Evolutionary conservation across 2,329 filamentous ascomycete genomes (phyloP).

Genomic region (Fusarium scirpi): DNA sequence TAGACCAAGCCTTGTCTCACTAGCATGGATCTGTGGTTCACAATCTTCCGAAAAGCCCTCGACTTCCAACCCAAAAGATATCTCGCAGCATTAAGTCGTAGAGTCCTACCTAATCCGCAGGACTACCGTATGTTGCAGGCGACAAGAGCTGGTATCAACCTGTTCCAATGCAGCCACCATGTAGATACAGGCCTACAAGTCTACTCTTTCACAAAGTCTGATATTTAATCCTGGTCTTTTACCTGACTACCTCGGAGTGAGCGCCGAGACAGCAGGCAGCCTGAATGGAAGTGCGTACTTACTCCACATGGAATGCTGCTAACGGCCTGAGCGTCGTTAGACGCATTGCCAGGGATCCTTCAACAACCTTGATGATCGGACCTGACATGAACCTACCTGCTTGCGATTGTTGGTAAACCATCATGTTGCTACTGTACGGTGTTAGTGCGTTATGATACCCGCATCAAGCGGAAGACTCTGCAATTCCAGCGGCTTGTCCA

Average conservation of each 20-base stretch:
- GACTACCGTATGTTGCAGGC: not conserved
- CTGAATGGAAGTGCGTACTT: constrained; percentile 30
- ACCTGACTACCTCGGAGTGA: not conserved
- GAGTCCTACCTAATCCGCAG: not conserved
- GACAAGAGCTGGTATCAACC: not conserved
- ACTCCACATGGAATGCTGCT: constrained; percentile 37
- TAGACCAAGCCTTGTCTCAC: constrained; percentile 15
- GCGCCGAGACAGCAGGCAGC: constrained; percentile 12
- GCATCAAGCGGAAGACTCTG: not conserved
- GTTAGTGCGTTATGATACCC: not conserved
- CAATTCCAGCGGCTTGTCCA: not conserved
- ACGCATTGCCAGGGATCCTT: constrained; percentile 30
- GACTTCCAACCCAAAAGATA: constrained; percentile 3
- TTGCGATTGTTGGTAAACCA: not conserved
- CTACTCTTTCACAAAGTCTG: not conserved
- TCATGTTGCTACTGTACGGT: not conserved
- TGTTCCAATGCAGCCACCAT: not conserved
- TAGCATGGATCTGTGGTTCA: constrained; percentile 1
- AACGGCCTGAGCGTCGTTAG: constrained; percentile 36
- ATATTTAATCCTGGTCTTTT: constrained; percentile 6
- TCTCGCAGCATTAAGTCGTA: not conserved
- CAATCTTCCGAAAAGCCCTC: constrained; percentile 5
- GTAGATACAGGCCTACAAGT: not conserved
- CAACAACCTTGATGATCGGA: constrained; percentile 39
- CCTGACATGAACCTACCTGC: constrained; percentile 7